phyloP scores from a whole-genome alignment of 768 basidiomycete genomes.

The Panaeolus papilionaceus region DNA sequence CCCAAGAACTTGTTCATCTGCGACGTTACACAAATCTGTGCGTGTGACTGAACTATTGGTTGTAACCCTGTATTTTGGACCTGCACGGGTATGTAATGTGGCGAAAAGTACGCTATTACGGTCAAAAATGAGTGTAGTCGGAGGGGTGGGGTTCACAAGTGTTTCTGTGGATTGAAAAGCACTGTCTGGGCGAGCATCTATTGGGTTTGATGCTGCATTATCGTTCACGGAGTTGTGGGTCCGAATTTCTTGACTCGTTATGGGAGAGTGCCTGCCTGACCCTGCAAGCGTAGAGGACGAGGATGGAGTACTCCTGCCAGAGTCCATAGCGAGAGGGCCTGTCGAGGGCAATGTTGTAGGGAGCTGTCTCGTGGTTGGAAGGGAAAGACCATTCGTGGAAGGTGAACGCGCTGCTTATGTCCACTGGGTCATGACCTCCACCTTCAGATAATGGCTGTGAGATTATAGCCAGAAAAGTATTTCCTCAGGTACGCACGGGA shows the following conservation, averaged over 20 bases:
- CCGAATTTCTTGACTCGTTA: background rate
- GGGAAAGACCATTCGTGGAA: conserved; percentile 14
- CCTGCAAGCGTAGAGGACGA: conserved; percentile 13
- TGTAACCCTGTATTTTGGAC: conserved; percentile 18
- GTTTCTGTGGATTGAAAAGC: background rate
- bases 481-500: conserved; percentile 6
- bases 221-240: background rate
- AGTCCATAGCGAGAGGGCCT: conserved; percentile 12
- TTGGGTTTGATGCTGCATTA: background rate
- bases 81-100: conserved; percentile 13
- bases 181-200: background rate
- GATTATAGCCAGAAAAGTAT: conserved; percentile 10
- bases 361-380: conserved; percentile 6
- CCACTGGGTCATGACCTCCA: background rate
- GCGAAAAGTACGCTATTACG: conserved; percentile 19
- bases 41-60: conserved; percentile 22
- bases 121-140: conserved; percentile 14
- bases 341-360: background rate
- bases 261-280: conserved; percentile 9
- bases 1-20: conserved; percentile 17
- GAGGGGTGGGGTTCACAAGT: conserved; percentile 1
- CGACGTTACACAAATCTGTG: conserved; percentile 20
- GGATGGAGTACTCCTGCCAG: conserved; percentile 11
- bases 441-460: conserved; percentile 14
- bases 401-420: conserved; percentile 11